Evolutionary conservation across 495 filamentous ascomycete species (phyloP), one percentile per base, ranked within the genome.

Genomic region (Evernia prunastri): DNA sequence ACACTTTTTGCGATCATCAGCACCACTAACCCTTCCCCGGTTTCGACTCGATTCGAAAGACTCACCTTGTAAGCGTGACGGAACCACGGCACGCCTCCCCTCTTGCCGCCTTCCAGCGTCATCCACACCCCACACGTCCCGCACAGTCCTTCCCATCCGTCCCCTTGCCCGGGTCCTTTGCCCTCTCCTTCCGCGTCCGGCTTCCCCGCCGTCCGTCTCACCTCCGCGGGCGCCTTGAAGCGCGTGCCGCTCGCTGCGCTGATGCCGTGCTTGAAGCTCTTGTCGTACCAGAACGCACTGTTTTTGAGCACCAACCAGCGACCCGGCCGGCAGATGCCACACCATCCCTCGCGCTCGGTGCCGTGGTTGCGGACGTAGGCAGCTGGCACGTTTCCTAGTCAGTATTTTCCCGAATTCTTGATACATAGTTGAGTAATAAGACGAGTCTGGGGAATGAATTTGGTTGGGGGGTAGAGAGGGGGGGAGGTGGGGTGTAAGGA

Each of bases 81-180:
- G 68, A 92, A 92, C 89, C 89, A 92, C 7, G 88, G 89, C 8
- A 88, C 91, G 4, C 89, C 89, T 77, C 91, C 91, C 79, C 90
- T 91, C 79, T 91, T 92, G 69, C 86, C 90, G 73, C 86, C 90
- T 49, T 89, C 86, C 51, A 92, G 74, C 18, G 87, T 83, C 63
- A 91, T 87, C 89, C 89, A 92, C 45, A 90, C 87, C 60, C 84
- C 86, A 72, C 89, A 92, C 59, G 84, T 87, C 39, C 87, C 85
- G 68, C 89, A 92, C 12, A 89, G 76, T 10, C 89, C 89, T 72
- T 92, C 88, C 89, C 89, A 92, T 20, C 89, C 85, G 67, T 91
- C 87, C 13, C 86, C 82, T 68, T 89, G 90, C n/a, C 86, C 42
- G 10, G 10, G 18, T 86, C 81, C 89, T 89, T 57, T 87, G 76